Base-by-base conservation (phyloP, 2,329 filamentous ascomycete species). In the Phialophora tarda region DNA sequence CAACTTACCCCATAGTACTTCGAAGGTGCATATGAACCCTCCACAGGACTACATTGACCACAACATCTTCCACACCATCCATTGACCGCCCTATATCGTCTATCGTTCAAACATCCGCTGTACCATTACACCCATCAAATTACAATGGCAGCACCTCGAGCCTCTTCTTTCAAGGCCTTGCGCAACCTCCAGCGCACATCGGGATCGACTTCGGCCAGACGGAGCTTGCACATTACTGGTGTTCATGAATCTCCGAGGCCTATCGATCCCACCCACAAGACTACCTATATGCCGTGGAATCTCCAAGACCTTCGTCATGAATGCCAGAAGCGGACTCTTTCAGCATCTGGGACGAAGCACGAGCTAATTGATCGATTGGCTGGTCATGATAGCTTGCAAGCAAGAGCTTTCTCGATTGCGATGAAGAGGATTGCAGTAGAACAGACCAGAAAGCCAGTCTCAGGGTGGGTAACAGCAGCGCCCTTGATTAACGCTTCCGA, bases 141-240 rank as follows among this genome's bases (percentile, higher is more conserved):
- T 47, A 68, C 47, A 69, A 82, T 82, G 81, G 75, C 80, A 64
- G 80, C 80, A 74, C 75, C 80, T 66, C 79, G 79, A 66, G 79
- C 80, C 50, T 76, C 77, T 34, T 82, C 81, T 14, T 72, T 82
- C 62, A 80, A 80, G 68, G 80, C 79, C 67, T 74, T 82, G 41
- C 79, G 80, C 71, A 73, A 77, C 69, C 76, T 82, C 24, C 78
- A 70, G 34, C 66, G 66, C 47, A 53, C 79, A 5, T 73, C 74
- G 62, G 72, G 71, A 8, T 72, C 75, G 53, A 71, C 73, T 26
- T 75, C 79, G 26, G 69, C 76, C 65, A 79, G 78, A 71, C 86
- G 86, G 71, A 76, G 77, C 64, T 81, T 88, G 58, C 84, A 85
- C 78, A 87, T 88, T 79, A 88, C 86, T 41, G 86, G 86, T 62